Conservation (phyloP, 2,329 filamentous ascomycete genomes). For the Colletotrichum limetticola region DNA sequence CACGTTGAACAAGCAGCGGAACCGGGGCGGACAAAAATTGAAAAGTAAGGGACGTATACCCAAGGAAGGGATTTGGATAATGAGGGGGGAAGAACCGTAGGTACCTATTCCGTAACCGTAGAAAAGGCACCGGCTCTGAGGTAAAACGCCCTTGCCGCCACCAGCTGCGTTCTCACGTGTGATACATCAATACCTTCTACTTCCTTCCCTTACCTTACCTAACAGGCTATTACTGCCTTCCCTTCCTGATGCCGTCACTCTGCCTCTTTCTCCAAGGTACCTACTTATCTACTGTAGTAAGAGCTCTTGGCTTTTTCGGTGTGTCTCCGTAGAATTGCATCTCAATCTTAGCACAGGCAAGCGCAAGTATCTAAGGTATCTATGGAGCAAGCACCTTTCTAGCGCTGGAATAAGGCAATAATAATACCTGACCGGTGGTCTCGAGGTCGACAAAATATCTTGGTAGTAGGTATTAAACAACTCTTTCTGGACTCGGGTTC, state of each 20-base stretch:
- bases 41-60: not conserved
- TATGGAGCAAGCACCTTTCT: too few species aligned
- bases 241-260: not conserved
- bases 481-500: conserved; percentile 15
- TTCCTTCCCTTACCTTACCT: not conserved
- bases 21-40: not conserved
- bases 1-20: not conserved
- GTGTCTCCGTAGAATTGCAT: not conserved
- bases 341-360: too few species aligned
- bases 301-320: not conserved
- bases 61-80: not conserved
- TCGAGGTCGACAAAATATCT: not conserved
- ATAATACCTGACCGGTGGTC: not conserved
- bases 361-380: too few species aligned
- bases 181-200: not conserved
- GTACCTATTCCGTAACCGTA: not conserved
- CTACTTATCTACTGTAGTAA: too few species aligned
- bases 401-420: too few species aligned
- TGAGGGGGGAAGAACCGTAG: not conserved
- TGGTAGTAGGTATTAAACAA: not conserved
- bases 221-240: not conserved
- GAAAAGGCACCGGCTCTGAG: not conserved
- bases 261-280: conserved; percentile 2
- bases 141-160: conserved; percentile 23
- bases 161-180: not conserved